phyloP scores from a whole-genome alignment of 2,329 filamentous ascomycete species.

The Setomelanomma holmii region DNA sequence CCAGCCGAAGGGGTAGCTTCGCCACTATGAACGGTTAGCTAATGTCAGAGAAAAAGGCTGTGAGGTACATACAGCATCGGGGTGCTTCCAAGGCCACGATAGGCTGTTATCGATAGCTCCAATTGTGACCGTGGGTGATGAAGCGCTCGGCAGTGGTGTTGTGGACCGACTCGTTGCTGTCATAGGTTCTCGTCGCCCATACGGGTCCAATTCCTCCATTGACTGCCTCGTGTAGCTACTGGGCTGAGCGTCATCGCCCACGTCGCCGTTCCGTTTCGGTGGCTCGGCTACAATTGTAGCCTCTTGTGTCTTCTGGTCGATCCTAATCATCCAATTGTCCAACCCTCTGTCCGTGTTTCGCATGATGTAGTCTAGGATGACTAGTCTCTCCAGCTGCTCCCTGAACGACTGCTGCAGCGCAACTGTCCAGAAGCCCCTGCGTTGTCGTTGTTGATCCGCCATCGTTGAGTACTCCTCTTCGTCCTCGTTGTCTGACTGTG shows the following conservation, averaged over 20 bases:
- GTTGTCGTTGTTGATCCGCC: conserved; percentile 45
- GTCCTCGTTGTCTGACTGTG: conserved; percentile 67
- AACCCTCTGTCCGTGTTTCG: conserved; percentile 94
- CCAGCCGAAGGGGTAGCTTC: conserved; percentile 97
- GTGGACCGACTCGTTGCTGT: conserved; percentile 68
- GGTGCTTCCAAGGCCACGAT: conserved; percentile 99
- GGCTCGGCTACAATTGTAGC: conserved; percentile 89
- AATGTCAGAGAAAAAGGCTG: conserved; percentile 25
- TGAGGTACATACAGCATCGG: conserved; percentile 72
- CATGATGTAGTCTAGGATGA: conserved; percentile 99
- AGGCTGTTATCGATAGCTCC: conserved; percentile 98
- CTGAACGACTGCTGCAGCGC: conserved; percentile 87
- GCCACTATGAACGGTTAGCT: conserved; percentile 58
- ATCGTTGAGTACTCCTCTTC: conserved; percentile 55
- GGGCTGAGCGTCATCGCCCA: conserved; percentile 43
- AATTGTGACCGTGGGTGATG: conserved; percentile 71
- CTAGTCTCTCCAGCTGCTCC: conserved; percentile 94
- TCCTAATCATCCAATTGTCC: conserved; percentile 99
- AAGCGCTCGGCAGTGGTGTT: conserved; percentile 60
- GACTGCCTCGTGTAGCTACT: conserved; percentile 68
- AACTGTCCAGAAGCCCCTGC: conserved; percentile 83
- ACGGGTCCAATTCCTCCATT: conserved; percentile 66
- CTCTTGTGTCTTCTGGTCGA: conserved; percentile 82
- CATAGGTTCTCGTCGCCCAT: conserved; percentile 85
- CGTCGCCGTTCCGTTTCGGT: conserved; percentile 65